Evolutionary conservation across 2,329 filamentous ascomycete species (phyloP), one percentile per base, ranked within the genome.

Genomic region (Fusarium dimerum): DNA sequence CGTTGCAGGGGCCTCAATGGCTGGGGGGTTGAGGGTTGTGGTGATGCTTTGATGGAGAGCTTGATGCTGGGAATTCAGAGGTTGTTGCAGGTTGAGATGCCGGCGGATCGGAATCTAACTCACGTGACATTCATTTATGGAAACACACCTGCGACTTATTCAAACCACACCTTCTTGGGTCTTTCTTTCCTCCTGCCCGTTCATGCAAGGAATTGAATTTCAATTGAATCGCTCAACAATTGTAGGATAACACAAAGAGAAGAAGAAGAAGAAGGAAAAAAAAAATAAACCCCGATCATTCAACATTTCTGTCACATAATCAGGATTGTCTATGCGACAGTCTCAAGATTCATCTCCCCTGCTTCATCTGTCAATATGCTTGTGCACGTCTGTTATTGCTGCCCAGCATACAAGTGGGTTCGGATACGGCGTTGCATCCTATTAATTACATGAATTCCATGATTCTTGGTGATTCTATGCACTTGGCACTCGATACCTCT

Each of bases 1-100:
- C 56, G 50, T 51, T 54, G 47, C 34, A 50, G 53, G 44, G 57
- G 62, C 60, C 62, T 66, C 65, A 69, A 67, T 69, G 63, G 68
- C 61, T 64, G 53, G 51, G 42, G 48, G 32, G 32, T 36, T 50
- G 55, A 58, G 55, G 56, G 20, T 26, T 50, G 56, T 51, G 56
- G 51, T 54, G 59, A 48, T 42, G 40, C 40, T 40, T 55, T 56
- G 62, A 55, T 59, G 57, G 47, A 13, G 51, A 46, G 45, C 45
- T 53, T 43, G 52, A 44, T 62, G 59, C 20, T 64, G 51, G 54
- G 50, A 46, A 51, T 62, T 46, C 48, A 26, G 56, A 55, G 54
- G 55, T 55, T 50, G 44, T 56, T 56, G 56, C 32, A 63, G 52
- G 58, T 60, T 54, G 57, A 50, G 34, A 38, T 26, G 43, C 62